Evolutionary conservation across 352 stramenopile genomes (phyloP), one percentile per base, ranked within the genome.

Genomic region (Halophytophthora polymorphica): DNA sequence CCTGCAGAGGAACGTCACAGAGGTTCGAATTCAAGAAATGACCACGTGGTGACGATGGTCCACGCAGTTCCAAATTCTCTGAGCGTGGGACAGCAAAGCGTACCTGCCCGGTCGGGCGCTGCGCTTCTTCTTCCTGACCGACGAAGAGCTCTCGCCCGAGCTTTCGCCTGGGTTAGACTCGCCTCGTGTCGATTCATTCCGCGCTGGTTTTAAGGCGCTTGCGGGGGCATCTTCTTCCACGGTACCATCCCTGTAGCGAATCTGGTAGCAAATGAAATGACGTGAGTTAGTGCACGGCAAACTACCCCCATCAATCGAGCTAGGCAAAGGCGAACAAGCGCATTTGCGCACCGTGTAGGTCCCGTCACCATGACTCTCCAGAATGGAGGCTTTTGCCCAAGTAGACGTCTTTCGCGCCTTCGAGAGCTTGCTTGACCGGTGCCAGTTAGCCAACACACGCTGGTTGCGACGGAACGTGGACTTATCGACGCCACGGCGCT

Each of bases 141-240:
- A 43, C 4, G 10, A 7, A 12, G 35, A 43, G 21, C 37, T 56
- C 10, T 34, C 38, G 14, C 18, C 42, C 5, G 50, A 63, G 25
- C 33, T 53, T 7, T 12, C 22, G 8, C 45, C 47, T 18, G 36
- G 58, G 1, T n/a, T 41, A 2, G 49, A 51, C 10, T 23, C 15
- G 10, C 36, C 8, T 4, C 33, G 36, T n/a, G 60, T 61, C 17
- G 25, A 31, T 8, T 49, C 39, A 13, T 69, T 63, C 36, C 40
- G 38, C 3, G 5, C 28, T 14, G 25, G 1, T 39, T 69, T 69
- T 8, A 87, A 35, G 0, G 70, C 56, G n/a, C 72, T 51, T 12
- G 50, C 28, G 0, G 76, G 76, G 2, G 60, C 67, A 18, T 85
- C 77, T 56, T 88, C 77, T 56, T 85, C 77, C 1, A 83, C 66